Evolutionary conservation across 164 flowering plant genomes (phyloP).

Genomic region (Berberis vulgaris): DNA sequence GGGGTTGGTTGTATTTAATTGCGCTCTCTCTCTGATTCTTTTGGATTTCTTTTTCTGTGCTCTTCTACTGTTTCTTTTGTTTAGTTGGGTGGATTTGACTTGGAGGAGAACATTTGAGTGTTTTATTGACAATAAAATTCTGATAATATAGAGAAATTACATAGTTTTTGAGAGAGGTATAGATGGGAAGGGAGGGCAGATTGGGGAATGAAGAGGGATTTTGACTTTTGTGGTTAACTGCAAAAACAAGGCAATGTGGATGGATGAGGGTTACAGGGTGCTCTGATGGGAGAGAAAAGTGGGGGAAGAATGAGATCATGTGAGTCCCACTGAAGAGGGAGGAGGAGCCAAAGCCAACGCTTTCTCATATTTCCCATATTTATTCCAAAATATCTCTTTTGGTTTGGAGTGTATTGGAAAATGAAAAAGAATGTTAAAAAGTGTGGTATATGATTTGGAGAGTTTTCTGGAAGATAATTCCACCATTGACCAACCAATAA

Average conservation of each 20-base stretch:
- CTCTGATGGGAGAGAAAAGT: not conserved
- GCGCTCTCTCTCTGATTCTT: too few relatives aligned
- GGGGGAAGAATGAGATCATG: conserved; percentile 17
- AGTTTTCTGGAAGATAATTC: too few relatives aligned
- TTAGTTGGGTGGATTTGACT: too few relatives aligned
- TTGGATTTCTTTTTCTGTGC: too few relatives aligned
- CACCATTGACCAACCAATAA: too few relatives aligned
- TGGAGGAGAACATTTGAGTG: too few relatives aligned
- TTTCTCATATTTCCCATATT: not conserved
- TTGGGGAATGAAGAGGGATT: not conserved
- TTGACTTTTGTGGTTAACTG: not conserved
- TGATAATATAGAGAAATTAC: not conserved
- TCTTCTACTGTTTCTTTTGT: too few relatives aligned
- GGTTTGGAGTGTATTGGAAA: conserved; percentile 3
- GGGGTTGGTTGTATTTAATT: too few relatives aligned
- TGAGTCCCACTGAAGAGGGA: conserved; percentile 18
- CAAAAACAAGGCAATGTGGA: not conserved
- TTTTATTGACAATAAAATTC: too few relatives aligned
- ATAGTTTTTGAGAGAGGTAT: not conserved
- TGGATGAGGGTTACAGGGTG: not conserved
- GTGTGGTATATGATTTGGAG: not conserved
- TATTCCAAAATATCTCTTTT: not conserved
- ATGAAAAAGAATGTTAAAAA: not conserved
- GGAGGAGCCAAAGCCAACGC: not conserved
- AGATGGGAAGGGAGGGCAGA: not conserved